phyloP scores from a whole-genome alignment of 371 early-diverging fungal species.

The Chytridiales sp. region DNA sequence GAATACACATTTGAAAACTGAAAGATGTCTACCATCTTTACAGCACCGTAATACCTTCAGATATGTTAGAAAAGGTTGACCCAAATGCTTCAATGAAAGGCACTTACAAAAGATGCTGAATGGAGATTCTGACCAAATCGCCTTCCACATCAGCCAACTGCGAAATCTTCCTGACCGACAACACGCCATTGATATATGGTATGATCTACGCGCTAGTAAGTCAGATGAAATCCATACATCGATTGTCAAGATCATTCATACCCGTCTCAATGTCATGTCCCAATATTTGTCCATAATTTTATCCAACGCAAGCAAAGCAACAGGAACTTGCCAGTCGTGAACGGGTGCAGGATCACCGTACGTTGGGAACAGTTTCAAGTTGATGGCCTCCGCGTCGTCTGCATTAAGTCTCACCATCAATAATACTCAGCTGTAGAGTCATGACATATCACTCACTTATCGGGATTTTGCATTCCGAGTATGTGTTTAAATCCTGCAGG shows the following conservation, averaged over 20 bases:
- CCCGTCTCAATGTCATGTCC: slow-evolving; percentile 81
- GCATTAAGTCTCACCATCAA: background rate
- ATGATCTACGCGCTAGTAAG: slow-evolving; percentile 33
- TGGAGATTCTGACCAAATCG: slow-evolving; percentile 67
- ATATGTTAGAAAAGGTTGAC: slow-evolving; percentile 3
- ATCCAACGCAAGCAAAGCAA: slow-evolving; percentile 66
- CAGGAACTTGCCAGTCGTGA: slow-evolving; percentile 81
- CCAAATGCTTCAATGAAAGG: background rate
- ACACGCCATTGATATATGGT: slow-evolving; percentile 71
- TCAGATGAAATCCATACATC: background rate
- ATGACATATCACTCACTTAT: slow-evolving; percentile 57
- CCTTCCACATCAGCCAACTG: slow-evolving; percentile 74
- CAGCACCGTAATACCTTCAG: slow-evolving; percentile 77
- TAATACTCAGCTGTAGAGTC: background rate
- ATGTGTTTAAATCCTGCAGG: slow-evolving; percentile 80
- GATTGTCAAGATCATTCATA: slow-evolving; percentile 21
- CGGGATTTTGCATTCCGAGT: slow-evolving; percentile 84
- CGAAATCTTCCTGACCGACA: slow-evolving; percentile 71
- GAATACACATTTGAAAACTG: slow-evolving; percentile 83
- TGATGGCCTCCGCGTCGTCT: slow-evolving; percentile 58
- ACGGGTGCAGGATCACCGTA: slow-evolving; percentile 75
- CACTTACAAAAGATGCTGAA: slow-evolving; percentile 77
- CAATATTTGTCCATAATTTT: slow-evolving; percentile 70
- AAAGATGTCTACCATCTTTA: slow-evolving; percentile 82
- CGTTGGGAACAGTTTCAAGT: slow-evolving; percentile 81